Evolutionary conservation across 768 basidiomycete genomes (phyloP).

Genomic region (Collybiopsis confluens): DNA sequence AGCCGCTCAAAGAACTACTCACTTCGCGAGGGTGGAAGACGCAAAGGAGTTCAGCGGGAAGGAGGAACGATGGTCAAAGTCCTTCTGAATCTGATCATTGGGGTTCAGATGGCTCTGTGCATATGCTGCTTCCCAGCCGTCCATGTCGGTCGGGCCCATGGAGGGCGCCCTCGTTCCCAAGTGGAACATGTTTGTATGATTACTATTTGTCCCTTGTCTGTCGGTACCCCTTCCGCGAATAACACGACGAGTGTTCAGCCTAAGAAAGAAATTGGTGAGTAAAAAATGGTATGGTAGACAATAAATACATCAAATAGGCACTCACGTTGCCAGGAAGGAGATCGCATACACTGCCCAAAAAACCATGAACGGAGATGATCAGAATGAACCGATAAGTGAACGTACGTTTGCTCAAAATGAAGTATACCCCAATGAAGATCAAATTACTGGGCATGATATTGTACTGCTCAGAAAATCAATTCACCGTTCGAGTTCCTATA

Average conservation of each 20-base stretch:
- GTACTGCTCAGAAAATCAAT: constrained; percentile 34
- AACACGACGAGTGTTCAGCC: constrained; percentile 53
- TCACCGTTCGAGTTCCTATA: neutral
- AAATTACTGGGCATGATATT: constrained; percentile 51
- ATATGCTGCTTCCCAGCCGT: constrained; percentile 28
- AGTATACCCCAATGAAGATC: constrained; percentile 58
- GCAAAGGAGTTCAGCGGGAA: too few species aligned
- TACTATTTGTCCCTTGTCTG: constrained; percentile 29
- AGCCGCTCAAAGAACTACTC: too few species aligned
- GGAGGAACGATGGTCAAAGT: too few species aligned
- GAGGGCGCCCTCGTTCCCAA: constrained; percentile 38
- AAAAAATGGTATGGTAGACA: constrained; percentile 2
- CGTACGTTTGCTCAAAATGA: constrained; percentile 64
- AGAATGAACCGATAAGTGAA: neutral
- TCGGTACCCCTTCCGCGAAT: constrained; percentile 56
- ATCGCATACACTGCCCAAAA: constrained; percentile 49
- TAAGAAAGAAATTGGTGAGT: constrained; percentile 22
- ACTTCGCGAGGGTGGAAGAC: too few species aligned
- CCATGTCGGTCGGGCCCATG: constrained; percentile 31
- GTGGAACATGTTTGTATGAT: constrained; percentile 49
- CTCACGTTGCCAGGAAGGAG: constrained; percentile 65
- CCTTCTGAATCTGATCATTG: too few species aligned
- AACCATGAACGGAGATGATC: neutral
- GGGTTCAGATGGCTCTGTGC: neutral
- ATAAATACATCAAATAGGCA: constrained; percentile 1